These are phyloP conservation scores for Lactifluus rugatus DNA, from an alignment of 768 basidiomycete genomes.

Conservation along the genomic window DNA sequence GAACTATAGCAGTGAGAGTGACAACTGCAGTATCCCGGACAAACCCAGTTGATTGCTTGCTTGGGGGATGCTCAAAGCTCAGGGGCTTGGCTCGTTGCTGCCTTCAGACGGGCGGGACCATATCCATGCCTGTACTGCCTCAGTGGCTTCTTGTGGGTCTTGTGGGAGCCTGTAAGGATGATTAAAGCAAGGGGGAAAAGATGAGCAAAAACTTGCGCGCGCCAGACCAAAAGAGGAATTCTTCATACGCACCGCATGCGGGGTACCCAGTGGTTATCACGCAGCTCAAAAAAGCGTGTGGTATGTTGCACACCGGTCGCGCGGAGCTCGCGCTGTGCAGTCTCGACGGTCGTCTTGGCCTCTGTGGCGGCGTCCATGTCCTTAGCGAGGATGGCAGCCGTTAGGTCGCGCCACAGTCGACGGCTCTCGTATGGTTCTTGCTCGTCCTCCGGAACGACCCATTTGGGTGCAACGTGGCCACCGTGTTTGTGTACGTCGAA, in stretches of 20 bases:
- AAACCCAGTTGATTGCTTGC: neutral
- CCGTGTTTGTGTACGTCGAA: constrained; percentile 81
- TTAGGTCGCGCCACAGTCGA: constrained; percentile 77
- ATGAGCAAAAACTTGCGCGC: too few relatives aligned
- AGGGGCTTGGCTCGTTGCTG: neutral
- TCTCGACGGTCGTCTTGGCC: constrained; percentile 86
- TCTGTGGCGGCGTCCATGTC: constrained; percentile 94
- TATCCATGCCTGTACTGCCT: constrained; percentile 71
- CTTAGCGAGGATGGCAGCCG: constrained; percentile 71
- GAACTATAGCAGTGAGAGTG: neutral
- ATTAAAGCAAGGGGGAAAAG: too few relatives aligned
- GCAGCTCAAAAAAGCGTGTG: constrained; percentile 74
- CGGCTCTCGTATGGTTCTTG: constrained; percentile 80
- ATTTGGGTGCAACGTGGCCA: constrained; percentile 65
- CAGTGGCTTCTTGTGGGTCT: constrained; percentile 55
- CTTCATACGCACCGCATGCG: constrained; percentile 51
- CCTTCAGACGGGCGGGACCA: constrained; percentile 31
- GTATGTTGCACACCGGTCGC: constrained; percentile 53
- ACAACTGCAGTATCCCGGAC: neutral
- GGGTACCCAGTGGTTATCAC: constrained; percentile 74
- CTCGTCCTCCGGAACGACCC: constrained; percentile 73
- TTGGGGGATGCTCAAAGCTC: neutral
- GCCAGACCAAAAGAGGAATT: too few relatives aligned
- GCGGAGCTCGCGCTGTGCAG: constrained; percentile 78
- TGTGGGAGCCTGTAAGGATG: constrained; percentile 42